phyloP scores from a whole-genome alignment of 2,329 filamentous ascomycete species.

The Phaeosphaeriaceae sp. region DNA sequence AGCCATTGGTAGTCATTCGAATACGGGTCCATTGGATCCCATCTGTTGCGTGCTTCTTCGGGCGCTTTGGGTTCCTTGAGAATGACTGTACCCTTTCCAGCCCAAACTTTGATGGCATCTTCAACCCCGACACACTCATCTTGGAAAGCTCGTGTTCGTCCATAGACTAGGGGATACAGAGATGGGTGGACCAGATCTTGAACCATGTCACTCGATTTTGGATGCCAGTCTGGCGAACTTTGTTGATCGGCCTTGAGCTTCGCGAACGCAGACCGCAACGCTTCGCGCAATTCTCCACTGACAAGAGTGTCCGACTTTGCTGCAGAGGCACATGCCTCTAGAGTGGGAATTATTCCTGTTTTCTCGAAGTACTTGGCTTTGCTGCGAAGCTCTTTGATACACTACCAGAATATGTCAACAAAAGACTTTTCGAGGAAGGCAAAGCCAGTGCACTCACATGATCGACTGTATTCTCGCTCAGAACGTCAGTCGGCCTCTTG shows the following conservation, averaged over 20 bases:
- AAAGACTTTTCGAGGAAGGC: not conserved
- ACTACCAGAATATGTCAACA: conserved; percentile 13
- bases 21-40: conserved; percentile 17
- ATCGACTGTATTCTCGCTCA: conserved; percentile 22
- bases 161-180: conserved; percentile 67
- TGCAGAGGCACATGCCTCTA: conserved; percentile 56
- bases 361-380: conserved; percentile 57
- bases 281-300: conserved; percentile 46
- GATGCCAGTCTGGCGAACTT: conserved; percentile 64
- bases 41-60: not conserved
- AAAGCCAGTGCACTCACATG: conserved; percentile 15
- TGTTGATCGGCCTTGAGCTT: conserved; percentile 58
- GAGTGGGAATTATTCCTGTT: conserved; percentile 52
- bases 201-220: conserved; percentile 63
- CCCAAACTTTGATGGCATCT: conserved; percentile 35
- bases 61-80: conserved; percentile 2
- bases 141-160: conserved; percentile 53
- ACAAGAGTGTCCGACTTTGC: conserved; percentile 64
- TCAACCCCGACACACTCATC: conserved; percentile 37
- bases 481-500: conserved; percentile 14
- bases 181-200: conserved; percentile 71
- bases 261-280: conserved; percentile 55
- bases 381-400: conserved; percentile 55
- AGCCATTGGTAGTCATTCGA: conserved; percentile 54
- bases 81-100: conserved; percentile 39